Evolutionary conservation across 345 rosid genomes (phyloP).

Genomic region (Gossypium arboreum): DNA sequence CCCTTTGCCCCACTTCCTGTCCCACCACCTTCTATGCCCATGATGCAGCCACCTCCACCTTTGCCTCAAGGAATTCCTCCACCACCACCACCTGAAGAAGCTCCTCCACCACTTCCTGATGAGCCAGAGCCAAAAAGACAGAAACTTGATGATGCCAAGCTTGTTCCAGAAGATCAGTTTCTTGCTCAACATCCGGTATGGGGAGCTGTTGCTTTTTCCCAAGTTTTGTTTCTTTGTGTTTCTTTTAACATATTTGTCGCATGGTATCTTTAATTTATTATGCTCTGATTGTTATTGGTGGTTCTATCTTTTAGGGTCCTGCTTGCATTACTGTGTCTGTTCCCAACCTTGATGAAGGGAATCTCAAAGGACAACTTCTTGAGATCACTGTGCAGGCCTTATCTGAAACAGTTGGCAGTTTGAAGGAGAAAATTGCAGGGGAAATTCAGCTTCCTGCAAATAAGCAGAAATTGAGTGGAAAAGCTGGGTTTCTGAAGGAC

Average conservation of each 20-base stretch:
- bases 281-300: background rate
- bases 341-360: conserved; percentile 76
- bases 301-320: conserved; percentile 31
- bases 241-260: background rate
- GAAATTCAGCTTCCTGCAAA: conserved; percentile 78
- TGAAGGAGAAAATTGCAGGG: conserved; percentile 92
- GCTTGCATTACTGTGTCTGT: conserved; percentile 35
- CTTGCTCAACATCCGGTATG: conserved; percentile 70
- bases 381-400: conserved; percentile 68
- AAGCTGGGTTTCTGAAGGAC: conserved; percentile 86
- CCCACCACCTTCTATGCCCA: conserved; percentile 13
- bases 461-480: conserved; percentile 87
- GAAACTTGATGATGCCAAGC: conserved; percentile 73
- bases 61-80: conserved; percentile 20
- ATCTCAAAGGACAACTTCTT: conserved; percentile 61
- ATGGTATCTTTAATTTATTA: background rate
- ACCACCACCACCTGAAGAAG: conserved; percentile 14
- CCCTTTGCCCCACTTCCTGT: conserved; percentile 11
- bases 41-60: conserved; percentile 19
- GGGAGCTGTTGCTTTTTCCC: background rate
- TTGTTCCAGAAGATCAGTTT: conserved; percentile 76
- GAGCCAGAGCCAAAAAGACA: conserved; percentile 94
- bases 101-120: conserved; percentile 92
- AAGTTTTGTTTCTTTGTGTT: conserved; percentile 2
- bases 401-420: conserved; percentile 72